phyloP scores from a whole-genome alignment of 306 rosid genomes.

The Argentina anserina region DNA sequence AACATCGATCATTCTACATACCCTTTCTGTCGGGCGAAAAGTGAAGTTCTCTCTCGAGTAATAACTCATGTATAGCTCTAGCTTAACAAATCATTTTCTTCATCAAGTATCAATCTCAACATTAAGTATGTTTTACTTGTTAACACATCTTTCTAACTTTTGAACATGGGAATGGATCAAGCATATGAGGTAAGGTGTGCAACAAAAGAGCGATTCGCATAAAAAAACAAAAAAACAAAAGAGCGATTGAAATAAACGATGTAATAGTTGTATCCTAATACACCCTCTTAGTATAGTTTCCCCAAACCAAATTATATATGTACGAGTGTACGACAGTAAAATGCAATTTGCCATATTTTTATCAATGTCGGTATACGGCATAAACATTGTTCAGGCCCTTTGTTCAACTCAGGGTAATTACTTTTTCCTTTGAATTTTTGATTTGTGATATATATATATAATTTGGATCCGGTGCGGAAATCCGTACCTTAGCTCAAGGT shows the following conservation, averaged over 20 bases:
- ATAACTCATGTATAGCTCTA: not conserved
- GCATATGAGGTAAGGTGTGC: not conserved
- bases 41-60: not conserved
- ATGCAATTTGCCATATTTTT: not conserved
- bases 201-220: too few relatives aligned
- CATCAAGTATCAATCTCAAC: not conserved
- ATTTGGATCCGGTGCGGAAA: too few relatives aligned
- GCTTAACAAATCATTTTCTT: slow-evolving; percentile 21
- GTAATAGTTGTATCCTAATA: not conserved
- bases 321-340: too few relatives aligned
- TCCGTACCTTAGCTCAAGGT: too few relatives aligned
- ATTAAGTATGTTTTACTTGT: not conserved
- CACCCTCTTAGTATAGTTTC: not conserved
- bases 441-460: too few relatives aligned
- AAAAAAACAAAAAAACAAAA: too few relatives aligned
- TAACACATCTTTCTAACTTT: not conserved
- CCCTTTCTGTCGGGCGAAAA: slow-evolving; percentile 31
- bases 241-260: not conserved
- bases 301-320: not conserved
- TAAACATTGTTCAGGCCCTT: not conserved
- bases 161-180: not conserved
- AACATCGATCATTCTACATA: slow-evolving; percentile 22
- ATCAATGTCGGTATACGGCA: not conserved
- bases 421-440: too few relatives aligned
- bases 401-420: not conserved